Conservation (phyloP, 2,329 filamentous ascomycete species). For the Pyrenochaeta sp. region DNA sequence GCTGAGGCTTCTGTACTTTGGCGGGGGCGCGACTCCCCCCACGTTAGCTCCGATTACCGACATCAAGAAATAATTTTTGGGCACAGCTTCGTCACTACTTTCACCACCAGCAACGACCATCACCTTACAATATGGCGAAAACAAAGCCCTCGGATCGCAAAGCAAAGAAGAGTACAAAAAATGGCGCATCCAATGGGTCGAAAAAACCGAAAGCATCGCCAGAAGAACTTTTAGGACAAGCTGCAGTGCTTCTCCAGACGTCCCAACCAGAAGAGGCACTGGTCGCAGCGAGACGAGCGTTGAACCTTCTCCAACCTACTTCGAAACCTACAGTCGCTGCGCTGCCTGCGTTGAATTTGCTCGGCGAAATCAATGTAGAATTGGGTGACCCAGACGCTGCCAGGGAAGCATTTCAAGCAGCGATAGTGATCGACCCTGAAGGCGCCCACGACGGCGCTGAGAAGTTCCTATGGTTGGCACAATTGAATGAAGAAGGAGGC, state of each 20-base stretch:
- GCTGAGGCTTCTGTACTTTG: slow-evolving; percentile 25
- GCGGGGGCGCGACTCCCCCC: slow-evolving; percentile 32
- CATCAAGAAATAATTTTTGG: slow-evolving; percentile 33
- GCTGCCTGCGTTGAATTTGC: slow-evolving; percentile 74
- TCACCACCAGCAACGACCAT: not conserved
- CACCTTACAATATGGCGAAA: slow-evolving; percentile 58
- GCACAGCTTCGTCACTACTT: slow-evolving; percentile 4
- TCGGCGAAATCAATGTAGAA: slow-evolving; percentile 85
- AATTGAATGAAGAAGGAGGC: slow-evolving; percentile 75
- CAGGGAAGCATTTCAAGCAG: slow-evolving; percentile 73
- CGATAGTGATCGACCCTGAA: slow-evolving; percentile 78
- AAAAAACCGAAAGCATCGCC: slow-evolving; percentile 61
- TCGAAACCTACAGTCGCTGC: slow-evolving; percentile 55
- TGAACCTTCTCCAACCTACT: slow-evolving; percentile 56
- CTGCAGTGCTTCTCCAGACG: slow-evolving; percentile 65
- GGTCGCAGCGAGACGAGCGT: slow-evolving; percentile 61
- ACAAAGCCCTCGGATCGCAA: slow-evolving; percentile 59
- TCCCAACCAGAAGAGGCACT: slow-evolving; percentile 67
- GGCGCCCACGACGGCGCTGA: slow-evolving; percentile 87
- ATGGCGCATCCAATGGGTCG: slow-evolving; percentile 50
- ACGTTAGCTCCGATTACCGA: slow-evolving; percentile 35
- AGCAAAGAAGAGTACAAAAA: slow-evolving; percentile 44
- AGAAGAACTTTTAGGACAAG: slow-evolving; percentile 65
- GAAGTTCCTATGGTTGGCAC: slow-evolving; percentile 94
- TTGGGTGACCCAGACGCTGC: slow-evolving; percentile 82